These are phyloP conservation scores for Parasarocladium wereldwijsianum DNA, from an alignment of 2,329 filamentous ascomycete genomes.

Conservation along the genomic window DNA sequence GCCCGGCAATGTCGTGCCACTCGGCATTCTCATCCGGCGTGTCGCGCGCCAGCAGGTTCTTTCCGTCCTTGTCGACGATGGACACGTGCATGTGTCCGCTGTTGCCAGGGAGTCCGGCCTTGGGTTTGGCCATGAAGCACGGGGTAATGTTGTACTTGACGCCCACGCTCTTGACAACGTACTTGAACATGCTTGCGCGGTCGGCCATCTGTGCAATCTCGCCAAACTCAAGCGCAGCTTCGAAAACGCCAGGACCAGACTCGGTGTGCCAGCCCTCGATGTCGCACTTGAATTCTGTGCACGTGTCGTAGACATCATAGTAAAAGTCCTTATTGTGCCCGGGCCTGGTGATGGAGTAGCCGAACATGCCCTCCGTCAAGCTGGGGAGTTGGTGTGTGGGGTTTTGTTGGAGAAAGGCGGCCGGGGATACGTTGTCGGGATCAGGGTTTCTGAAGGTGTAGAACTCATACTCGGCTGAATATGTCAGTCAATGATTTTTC, in stretches of 20 bases:
- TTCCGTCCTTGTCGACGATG: conserved; percentile 62
- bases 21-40: conserved; percentile 54
- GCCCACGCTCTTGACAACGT: conserved; percentile 79
- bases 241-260: conserved; percentile 85
- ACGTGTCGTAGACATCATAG: conserved; percentile 74
- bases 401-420: conserved; percentile 59
- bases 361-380: conserved; percentile 89
- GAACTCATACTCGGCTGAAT: conserved; percentile 81
- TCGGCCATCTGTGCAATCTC: conserved; percentile 86
- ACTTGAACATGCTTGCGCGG: conserved; percentile 84
- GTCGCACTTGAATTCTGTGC: conserved; percentile 60
- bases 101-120: conserved; percentile 81
- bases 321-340: conserved; percentile 88
- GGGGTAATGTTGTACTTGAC: conserved; percentile 83
- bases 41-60: conserved; percentile 71
- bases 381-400: conserved; percentile 59
- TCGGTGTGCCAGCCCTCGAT: conserved; percentile 96
- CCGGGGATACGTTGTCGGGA: conserved; percentile 45
- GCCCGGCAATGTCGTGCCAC: conserved; percentile 60
- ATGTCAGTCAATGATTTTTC: not conserved
- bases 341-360: conserved; percentile 76
- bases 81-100: conserved; percentile 94
- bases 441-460: conserved; percentile 70
- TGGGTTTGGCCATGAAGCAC: conserved; percentile 97
- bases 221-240: conserved; percentile 84